These are phyloP conservation scores for Rhinocladiella similis DNA, from an alignment of 2,329 filamentous ascomycete genomes.

Conservation along the genomic window DNA sequence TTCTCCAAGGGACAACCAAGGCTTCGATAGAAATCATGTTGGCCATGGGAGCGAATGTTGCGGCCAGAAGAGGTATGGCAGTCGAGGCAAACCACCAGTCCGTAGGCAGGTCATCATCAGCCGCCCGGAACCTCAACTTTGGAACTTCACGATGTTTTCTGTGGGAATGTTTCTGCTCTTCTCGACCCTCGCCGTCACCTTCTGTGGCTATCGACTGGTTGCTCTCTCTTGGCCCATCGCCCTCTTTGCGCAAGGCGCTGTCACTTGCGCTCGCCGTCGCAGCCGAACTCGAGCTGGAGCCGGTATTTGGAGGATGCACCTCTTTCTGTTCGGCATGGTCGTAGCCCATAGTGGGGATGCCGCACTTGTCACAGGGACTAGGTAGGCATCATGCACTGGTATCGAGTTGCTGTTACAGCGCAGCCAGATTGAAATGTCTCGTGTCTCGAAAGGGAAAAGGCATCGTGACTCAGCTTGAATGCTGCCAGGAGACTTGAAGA, in stretches of 20 bases:
- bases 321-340: constrained; percentile 22
- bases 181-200: constrained; percentile 14
- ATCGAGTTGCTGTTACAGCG: background rate
- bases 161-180: constrained; percentile 3
- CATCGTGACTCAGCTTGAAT: background rate
- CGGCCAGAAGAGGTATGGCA: constrained; percentile 73
- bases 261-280: constrained; percentile 6
- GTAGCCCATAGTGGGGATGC: constrained; percentile 19
- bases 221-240: constrained; percentile 10
- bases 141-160: constrained; percentile 12
- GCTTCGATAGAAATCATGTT: constrained; percentile 87
- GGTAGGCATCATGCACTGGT: constrained; percentile 5
- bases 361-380: constrained; percentile 3
- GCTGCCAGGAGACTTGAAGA: background rate
- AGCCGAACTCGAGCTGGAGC: constrained; percentile 16
- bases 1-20: constrained; percentile 76
- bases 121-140: constrained; percentile 37
- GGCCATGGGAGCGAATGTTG: constrained; percentile 80
- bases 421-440: background rate
- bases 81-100: constrained; percentile 55
- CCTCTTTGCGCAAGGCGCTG: constrained; percentile 10
- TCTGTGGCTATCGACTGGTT: constrained; percentile 6
- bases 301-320: constrained; percentile 11
- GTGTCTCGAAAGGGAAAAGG: background rate
- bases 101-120: constrained; percentile 43